phyloP scores from a whole-genome alignment of 192 early-diverging fungal species.

The Phlyctochytrium arcticum region DNA sequence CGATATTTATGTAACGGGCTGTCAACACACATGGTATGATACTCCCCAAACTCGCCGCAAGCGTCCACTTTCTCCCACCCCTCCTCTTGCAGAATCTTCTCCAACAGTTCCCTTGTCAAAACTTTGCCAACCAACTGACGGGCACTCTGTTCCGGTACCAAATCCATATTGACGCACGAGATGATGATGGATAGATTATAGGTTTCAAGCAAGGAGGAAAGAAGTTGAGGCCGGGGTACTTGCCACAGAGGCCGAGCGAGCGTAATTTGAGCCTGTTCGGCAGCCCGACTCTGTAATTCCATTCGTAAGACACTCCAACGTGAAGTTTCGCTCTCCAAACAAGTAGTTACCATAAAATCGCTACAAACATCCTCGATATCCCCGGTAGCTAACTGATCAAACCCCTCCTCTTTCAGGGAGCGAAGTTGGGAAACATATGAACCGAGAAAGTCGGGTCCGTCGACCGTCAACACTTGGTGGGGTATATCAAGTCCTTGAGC shows the following conservation, averaged over 20 bases:
- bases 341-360: constrained; percentile 11
- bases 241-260: constrained; percentile 16
- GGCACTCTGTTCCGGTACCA: constrained; percentile 1
- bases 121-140: constrained; percentile 1
- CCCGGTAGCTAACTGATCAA: constrained; percentile 8
- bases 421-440: constrained; percentile 4
- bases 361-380: constrained; percentile 18
- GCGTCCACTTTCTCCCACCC: not conserved
- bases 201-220: not conserved
- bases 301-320: no score
- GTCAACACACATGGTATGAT: constrained; percentile 16
- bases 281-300: constrained; percentile 2
- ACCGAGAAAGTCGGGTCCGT: constrained; percentile 4
- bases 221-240: constrained; percentile 3
- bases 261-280: not conserved
- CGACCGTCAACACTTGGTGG: constrained; percentile 1
- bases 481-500: constrained; percentile 4
- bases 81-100: not conserved
- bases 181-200: constrained; percentile 3
- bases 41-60: constrained; percentile 19
- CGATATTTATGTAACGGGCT: constrained; percentile 6
- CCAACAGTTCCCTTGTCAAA: constrained; percentile 1
- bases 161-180: constrained; percentile 9
- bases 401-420: constrained; percentile 5
- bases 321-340: no score